phyloP scores from a whole-genome alignment of 768 basidiomycete species.

The Neoboletus subvelutipes region DNA sequence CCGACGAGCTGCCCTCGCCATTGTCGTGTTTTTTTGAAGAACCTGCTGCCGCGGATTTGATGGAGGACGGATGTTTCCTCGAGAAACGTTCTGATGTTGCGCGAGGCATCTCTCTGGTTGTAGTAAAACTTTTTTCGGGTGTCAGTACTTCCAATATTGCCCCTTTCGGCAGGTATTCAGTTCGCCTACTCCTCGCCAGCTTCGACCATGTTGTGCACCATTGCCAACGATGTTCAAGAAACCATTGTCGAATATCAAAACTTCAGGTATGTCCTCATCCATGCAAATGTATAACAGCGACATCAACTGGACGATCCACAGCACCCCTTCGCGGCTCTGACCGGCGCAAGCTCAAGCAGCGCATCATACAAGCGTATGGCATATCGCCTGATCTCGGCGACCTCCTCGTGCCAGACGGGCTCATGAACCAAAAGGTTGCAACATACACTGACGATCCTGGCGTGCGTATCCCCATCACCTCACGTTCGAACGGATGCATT shows the following conservation, averaged over 20 bases:
- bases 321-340: slow-evolving; percentile 75
- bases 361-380: slow-evolving; percentile 47
- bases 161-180: slow-evolving; percentile 12
- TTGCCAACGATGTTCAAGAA: slow-evolving; percentile 68
- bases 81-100: slow-evolving; percentile 76
- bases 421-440: slow-evolving; percentile 64
- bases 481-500: background rate
- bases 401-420: slow-evolving; percentile 69
- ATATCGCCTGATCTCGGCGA: slow-evolving; percentile 61
- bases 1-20: slow-evolving; percentile 38
- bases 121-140: background rate
- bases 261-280: slow-evolving; percentile 42
- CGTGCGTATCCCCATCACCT: slow-evolving; percentile 35
- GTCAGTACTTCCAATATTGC: slow-evolving; percentile 4
- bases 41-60: slow-evolving; percentile 38
- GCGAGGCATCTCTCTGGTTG: slow-evolving; percentile 59
- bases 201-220: background rate
- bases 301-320: slow-evolving; percentile 9
- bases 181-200: background rate
- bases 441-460: slow-evolving; percentile 66
- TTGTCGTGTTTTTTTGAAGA: slow-evolving; percentile 43
- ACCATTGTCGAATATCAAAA: slow-evolving; percentile 64
- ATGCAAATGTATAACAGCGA: background rate
- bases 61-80: slow-evolving; percentile 61
- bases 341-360: slow-evolving; percentile 66